Base-by-base conservation (phyloP, 768 basidiomycete genomes). In the Serendipita sp. region DNA sequence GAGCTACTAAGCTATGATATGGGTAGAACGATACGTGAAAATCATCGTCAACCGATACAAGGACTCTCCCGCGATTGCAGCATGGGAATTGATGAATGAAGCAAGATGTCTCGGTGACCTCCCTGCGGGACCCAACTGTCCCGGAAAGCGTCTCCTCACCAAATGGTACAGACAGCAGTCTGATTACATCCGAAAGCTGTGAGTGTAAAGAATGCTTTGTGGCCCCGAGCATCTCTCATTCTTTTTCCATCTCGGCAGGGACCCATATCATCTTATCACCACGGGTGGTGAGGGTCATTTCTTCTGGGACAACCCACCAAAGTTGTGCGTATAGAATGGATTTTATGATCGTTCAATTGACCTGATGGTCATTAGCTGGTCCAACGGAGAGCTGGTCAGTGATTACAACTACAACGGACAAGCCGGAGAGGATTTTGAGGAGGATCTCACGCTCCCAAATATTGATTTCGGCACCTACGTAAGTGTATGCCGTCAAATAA, bases 221-320 rank as follows among this genome's bases (percentile, higher is more conserved):
- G 23, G 23, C 23, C 23, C 23, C 23, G 23, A 23, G 40, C 33
- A 45, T 3, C 3, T 44, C 11, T 4, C 33, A 46, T 63, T 18
- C 16, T 33, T 34, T 63, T 64, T 52, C 3, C 13, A 3, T 10
- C 16, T 48, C 43, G 11, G 13, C 43, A 81, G 80, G 29, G 81
- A 83, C 66, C 76, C 78, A 5, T 69, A 78, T 68, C 81, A 83
- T 65, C 62, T 81, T 65, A 80, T 82, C 44, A 81, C 79, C 0
- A 81, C 80, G 0, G 81, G 80, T 18, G 81, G 81, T 3, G 81
- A 82, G 70, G 82, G 81, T 0, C 80, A 80, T 16, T 81, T 83
- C 70, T 80, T 73, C 68, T 80, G 76, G 78, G 74, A 75, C 50
- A 68, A 75, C n/a, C 72, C 76, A 4, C 72, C 71, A 29, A 71